Base-by-base conservation (phyloP, 2,329 filamentous ascomycete species). In the Cercospora sp. region DNA sequence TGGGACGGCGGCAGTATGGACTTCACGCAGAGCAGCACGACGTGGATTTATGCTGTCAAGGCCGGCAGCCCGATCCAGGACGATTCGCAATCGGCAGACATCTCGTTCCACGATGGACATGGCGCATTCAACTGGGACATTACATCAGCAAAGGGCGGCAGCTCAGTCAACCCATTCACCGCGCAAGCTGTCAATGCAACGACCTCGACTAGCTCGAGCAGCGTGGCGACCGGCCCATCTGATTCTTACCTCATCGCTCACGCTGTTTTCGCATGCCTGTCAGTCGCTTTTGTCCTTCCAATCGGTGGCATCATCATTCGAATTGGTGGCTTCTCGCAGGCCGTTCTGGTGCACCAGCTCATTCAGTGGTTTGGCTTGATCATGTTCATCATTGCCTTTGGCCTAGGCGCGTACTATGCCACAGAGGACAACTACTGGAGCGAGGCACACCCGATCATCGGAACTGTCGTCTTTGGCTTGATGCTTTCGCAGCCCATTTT, bases 401-500 rank as follows among this genome's bases (percentile, higher is more conserved):
- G 83, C 2, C 73, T 88, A 0, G 86, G 86, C 9, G 76, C 87
- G 31, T 71, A 70, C 64, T 67, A 66, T 53, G 66, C 71, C 6
- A 61, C 45, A 16, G 12, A 64, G 26, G 59, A 67, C 16, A 40
- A 60, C 55, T 62, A 66, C 59, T 82, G 83, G 45, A 75, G 87
- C 20, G 84, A 82, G 1, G 76, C 73, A 0, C 86, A 88, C 69
- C 80, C 83, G 0, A 81, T 87, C 69, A 84, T 88, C 61, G 86
- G 86, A 20, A 82, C 85, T 6, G 75, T 86, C 16, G 79, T 86
- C 4, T 79, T 88, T 45, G 76, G 78, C 0, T 70, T 80, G 5
- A 75, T 91, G 4, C 78, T 88, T 6, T 84, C 89, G 69, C 85
- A 87, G 67, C 86, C 86, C 0, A 74, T 82, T 1, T 79, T 86